These are phyloP conservation scores for Exophiala phaeomuriformis DNA, from an alignment of 2,329 filamentous ascomycete genomes.

Conservation along the genomic window DNA sequence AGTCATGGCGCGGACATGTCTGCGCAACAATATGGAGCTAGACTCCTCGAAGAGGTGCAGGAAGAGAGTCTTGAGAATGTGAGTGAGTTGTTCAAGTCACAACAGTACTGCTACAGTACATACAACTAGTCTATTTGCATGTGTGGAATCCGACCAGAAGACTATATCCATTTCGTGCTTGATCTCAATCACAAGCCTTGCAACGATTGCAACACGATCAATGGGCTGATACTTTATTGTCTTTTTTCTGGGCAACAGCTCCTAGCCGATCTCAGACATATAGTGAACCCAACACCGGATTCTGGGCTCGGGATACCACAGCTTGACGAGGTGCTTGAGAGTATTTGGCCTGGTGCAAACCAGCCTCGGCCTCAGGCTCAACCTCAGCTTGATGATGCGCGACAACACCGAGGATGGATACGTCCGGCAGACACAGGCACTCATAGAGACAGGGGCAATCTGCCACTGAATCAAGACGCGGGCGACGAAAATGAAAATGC, in stretches of 20 bases:
- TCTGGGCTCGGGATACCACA: constrained; percentile 38
- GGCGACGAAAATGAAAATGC: too few relatives aligned
- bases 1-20: constrained; percentile 22
- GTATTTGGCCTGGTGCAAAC: constrained; percentile 29
- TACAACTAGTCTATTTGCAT: neutral
- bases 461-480: too few relatives aligned
- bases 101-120: neutral
- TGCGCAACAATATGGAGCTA: constrained; percentile 31
- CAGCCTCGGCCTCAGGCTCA: neutral
- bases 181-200: neutral
- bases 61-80: constrained; percentile 48
- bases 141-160: neutral
- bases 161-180: too few relatives aligned
- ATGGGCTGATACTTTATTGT: neutral
- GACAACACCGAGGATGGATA: constrained; percentile 9
- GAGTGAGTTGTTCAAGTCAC: constrained; percentile 13
- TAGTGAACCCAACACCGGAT: constrained; percentile 19
- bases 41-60: constrained; percentile 46
- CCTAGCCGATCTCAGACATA: constrained; percentile 34
- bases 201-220: neutral
- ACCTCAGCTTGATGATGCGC: neutral
- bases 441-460: neutral
- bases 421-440: neutral
- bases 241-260: constrained; percentile 30
- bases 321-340: constrained; percentile 41